Conservation (phyloP, 352 stramenopile genomes). For the Globisporangium middletonii region DNA sequence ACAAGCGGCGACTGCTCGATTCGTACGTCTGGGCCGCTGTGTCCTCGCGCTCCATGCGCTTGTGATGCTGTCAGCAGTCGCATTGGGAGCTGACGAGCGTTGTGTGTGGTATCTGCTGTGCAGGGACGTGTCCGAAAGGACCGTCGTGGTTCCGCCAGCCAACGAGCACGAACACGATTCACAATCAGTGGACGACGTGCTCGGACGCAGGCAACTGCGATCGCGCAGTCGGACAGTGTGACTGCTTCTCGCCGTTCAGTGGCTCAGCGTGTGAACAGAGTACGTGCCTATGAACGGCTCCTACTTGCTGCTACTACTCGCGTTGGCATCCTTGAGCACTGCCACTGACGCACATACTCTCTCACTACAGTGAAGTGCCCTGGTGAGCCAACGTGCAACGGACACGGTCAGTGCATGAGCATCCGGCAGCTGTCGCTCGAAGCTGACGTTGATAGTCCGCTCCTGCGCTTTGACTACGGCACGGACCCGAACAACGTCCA, state of each 20-base stretch:
- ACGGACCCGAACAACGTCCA: constrained; percentile 52
- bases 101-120: neutral
- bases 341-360: neutral
- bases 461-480: constrained; percentile 60
- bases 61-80: too few species aligned
- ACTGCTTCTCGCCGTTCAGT: constrained; percentile 53
- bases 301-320: neutral
- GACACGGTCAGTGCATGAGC: constrained; percentile 73
- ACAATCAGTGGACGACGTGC: constrained; percentile 46
- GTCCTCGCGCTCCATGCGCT: neutral
- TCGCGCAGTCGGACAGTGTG: constrained; percentile 39
- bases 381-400: constrained; percentile 42
- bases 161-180: constrained; percentile 34
- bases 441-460: constrained; percentile 42
- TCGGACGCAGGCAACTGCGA: constrained; percentile 66
- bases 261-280: constrained; percentile 51
- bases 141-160: constrained; percentile 57
- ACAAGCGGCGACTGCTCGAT: constrained; percentile 53
- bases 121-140: constrained; percentile 55
- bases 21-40: constrained; percentile 21
- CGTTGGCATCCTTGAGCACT: neutral
- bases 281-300: constrained; percentile 9
- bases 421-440: constrained; percentile 61
- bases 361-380: constrained; percentile 50
- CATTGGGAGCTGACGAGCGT: too few species aligned